Conservation (phyloP, 116 monocot genomes). For the Posidonia oceanica region DNA sequence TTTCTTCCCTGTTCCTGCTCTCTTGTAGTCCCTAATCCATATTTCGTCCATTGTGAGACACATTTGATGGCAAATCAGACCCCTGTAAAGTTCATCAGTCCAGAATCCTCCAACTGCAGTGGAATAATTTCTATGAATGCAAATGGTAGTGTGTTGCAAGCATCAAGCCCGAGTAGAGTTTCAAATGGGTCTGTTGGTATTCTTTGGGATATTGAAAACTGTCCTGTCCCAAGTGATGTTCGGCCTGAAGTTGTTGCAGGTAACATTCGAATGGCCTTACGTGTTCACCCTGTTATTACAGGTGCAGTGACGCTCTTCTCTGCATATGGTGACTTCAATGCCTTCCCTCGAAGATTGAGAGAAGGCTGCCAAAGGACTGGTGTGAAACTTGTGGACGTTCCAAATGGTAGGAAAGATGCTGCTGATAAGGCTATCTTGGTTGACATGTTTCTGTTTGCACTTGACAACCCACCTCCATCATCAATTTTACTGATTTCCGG, state of each 20-base stretch:
- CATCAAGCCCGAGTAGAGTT: conserved; percentile 1
- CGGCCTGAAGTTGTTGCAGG: conserved; percentile 78
- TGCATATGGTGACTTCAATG: conserved; percentile 87
- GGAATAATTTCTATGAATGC: conserved; percentile 14
- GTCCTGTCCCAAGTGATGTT: conserved; percentile 72
- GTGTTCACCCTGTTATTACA: conserved; percentile 45
- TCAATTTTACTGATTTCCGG: conserved; percentile 83
- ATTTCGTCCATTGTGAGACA: too few species aligned
- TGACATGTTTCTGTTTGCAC: conserved; percentile 84
- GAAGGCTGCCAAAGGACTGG: conserved; percentile 90
- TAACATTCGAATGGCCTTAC: conserved; percentile 69
- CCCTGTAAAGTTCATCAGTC: conserved; percentile 6
- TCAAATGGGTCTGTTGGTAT: conserved; percentile 55
- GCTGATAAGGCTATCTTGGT: conserved; percentile 94
- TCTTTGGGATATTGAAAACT: conserved; percentile 96
- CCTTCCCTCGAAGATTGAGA: conserved; percentile 65
- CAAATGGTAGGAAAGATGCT: conserved; percentile 87
- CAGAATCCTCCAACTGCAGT: conserved; percentile 17
- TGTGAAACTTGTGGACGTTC: conserved; percentile 94
- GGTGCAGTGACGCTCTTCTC: conserved; percentile 70
- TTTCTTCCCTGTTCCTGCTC: too few species aligned
- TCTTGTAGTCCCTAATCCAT: too few species aligned
- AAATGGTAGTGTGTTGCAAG: conserved; percentile 17
- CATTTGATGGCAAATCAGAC: neutral
- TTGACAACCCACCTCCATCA: conserved; percentile 76